A percentile compares a stretch with the other conserved stretches of the same genome.
These are phyloP conservation scores for Fonsecaea pedrosoi DNA, from an alignment of 2,329 filamentous ascomycete species.

Conservation along the genomic window DNA sequence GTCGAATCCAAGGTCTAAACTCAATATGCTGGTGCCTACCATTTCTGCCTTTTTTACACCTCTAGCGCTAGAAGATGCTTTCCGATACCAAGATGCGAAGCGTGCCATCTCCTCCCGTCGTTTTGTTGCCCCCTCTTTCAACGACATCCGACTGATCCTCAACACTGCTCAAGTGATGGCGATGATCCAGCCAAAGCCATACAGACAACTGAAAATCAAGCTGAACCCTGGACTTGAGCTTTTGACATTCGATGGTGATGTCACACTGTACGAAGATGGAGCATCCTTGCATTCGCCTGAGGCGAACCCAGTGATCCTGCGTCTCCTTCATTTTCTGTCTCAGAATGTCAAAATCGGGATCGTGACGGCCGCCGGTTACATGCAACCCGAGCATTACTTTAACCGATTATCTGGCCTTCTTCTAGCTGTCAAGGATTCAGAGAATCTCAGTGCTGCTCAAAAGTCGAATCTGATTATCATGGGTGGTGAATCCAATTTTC, in stretches of 20 bases:
- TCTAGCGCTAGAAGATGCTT: conserved; percentile 84
- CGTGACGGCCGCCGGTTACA: conserved; percentile 95
- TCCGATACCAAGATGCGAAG: conserved; percentile 84
- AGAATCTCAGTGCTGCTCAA: conserved; percentile 66
- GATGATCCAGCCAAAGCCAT: conserved; percentile 64
- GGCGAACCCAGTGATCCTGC: conserved; percentile 76
- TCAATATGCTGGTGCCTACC: conserved; percentile 88
- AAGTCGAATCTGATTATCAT: conserved; percentile 86
- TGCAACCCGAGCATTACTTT: conserved; percentile 84
- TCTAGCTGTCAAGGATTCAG: conserved; percentile 72
- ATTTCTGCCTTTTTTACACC: conserved; percentile 94
- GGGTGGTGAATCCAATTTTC: conserved; percentile 94
- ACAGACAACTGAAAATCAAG: conserved; percentile 27
- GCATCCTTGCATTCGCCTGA: conserved; percentile 69
- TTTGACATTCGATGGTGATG: conserved; percentile 96
- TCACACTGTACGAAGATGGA: conserved; percentile 93
- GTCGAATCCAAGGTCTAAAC: conserved; percentile 71
- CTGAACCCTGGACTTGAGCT: conserved; percentile 75
- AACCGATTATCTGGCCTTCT: conserved; percentile 84
- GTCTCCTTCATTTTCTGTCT: conserved; percentile 72
- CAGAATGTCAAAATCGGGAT: conserved; percentile 87
- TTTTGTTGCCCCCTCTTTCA: conserved; percentile 96
- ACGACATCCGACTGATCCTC: conserved; percentile 89
- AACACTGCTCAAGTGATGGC: conserved; percentile 96
- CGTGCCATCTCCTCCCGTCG: conserved; percentile 88